Base-by-base conservation (phyloP, 257 asterid genomes). In the Catharanthus roseus region DNA sequence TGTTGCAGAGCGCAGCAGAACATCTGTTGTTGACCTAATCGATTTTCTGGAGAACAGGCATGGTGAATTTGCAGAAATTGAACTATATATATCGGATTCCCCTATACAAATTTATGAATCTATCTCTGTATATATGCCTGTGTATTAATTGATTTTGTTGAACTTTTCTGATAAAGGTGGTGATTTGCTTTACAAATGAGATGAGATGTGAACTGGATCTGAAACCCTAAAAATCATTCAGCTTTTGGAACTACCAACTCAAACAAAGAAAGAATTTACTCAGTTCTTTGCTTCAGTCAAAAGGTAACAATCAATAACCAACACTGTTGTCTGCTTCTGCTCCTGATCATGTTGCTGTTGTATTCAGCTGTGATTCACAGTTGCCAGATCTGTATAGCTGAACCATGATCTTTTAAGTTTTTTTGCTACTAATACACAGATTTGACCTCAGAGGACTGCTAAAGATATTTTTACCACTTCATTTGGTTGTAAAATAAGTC, bases 371-470 rank as follows among this genome's bases (percentile, higher is more conserved):
- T 74, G 68, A 29, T 63, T 57, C 19, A 36, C 68, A 57, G 18
- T 57, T 21, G 23, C 75, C 72, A 75, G 79, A 75, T 75, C 75
- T 75, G 67, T 65, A 39, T 33, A 33, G 58, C 69, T 62, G 51
- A 45, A 49, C 44, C 69, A 31, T 62, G 36, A 60, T 71, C 38
- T 61, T 34, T 45, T 18, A 12, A 26, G 49, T 61, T 16, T 66
- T 15, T 67, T 47, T 67, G 9, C 39, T 56, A 16, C 54, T 36
- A 56, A 70, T 70, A 21, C 42, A 49, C 68, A 41, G 60, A 42
- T 75, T 69, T 75, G 79, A 75, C 79, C 51, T 70, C 51, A 5
- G 67, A 68, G 67, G 75, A 75, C 75, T 64, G 72, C 26, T 54
- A 31, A 51, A 70, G 61, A 69, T 69, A 51, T n/a, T 23, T 69